Percentiles rank a stretch among this genome's conserved stretches.
Evolutionary conservation across 148 eudicot genomes (phyloP).

Genomic region (Cornus kousa): DNA sequence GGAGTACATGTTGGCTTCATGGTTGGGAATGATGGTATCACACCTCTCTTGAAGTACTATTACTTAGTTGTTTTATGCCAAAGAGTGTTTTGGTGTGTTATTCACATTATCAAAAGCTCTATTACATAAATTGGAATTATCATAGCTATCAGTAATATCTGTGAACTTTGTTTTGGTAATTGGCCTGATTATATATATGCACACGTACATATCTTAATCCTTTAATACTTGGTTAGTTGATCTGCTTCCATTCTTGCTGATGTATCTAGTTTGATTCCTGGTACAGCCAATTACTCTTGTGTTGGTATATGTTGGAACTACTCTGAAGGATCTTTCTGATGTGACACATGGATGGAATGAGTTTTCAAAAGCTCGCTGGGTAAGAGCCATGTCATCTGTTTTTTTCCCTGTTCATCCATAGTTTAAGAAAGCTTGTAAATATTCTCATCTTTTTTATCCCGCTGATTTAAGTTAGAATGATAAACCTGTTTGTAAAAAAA

Average conservation of each 20-base stretch:
- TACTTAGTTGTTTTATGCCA: conserved; percentile 2
- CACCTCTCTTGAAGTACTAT: conserved; percentile 11
- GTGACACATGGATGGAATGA: conserved; percentile 85
- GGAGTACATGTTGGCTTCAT: conserved; percentile 83
- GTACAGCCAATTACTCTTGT: conserved; percentile 81
- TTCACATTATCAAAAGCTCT: not conserved
- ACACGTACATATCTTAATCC: not conserved
- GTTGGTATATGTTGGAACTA: conserved; percentile 81
- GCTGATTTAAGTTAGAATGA: no score
- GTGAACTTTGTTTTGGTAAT: not conserved
- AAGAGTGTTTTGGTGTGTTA: not conserved
- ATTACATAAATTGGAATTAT: not conserved
- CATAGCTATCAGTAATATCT: not conserved
- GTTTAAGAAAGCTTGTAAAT: not conserved
- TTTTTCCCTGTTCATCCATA: not conserved
- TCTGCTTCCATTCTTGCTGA: conserved; percentile 1
- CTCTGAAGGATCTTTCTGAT: conserved; percentile 82
- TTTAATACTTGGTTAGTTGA: conserved; percentile 1
- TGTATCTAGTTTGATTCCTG: conserved; percentile 12
- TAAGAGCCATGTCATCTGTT: conserved; percentile 30
- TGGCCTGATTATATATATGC: no score
- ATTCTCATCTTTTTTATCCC: no score
- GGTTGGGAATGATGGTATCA: conserved; percentile 98
- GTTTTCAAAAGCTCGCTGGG: conserved; percentile 71
- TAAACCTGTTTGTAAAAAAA: not conserved